A percentile compares a stretch with the other conserved stretches of the same genome.
Evolutionary conservation across 495 filamentous ascomycete genomes (phyloP).

Genomic region (Daldinia bambusicola): DNA sequence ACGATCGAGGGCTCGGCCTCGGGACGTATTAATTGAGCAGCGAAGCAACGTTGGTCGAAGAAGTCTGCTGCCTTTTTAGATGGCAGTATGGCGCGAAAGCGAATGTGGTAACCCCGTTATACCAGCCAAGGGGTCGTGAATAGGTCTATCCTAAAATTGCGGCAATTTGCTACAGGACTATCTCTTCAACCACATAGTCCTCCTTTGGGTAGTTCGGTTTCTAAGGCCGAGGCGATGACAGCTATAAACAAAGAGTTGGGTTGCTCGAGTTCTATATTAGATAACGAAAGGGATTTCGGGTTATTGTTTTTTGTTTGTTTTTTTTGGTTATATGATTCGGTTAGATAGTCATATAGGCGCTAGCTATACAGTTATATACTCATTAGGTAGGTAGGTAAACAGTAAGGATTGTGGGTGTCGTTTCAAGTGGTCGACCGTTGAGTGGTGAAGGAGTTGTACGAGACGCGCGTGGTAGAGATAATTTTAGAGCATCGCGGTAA

Average conservation of each 20-base stretch:
- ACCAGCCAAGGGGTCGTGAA: constrained; percentile 9
- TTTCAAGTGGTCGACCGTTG: constrained; percentile 29
- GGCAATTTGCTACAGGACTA: constrained; percentile 11
- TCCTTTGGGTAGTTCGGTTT: neutral
- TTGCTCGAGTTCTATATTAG: neutral
- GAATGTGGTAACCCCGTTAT: constrained; percentile 12
- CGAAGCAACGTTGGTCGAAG: constrained; percentile 1
- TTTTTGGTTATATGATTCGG: no score
- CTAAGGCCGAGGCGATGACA: neutral
- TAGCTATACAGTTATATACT: neutral
- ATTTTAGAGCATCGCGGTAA: neutral
- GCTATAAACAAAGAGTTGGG: neutral
- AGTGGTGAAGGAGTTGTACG: constrained; percentile 34
- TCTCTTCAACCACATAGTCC: constrained; percentile 33
- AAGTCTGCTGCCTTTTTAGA: neutral
- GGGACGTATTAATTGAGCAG: neutral
- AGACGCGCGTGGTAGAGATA: constrained; percentile 24
- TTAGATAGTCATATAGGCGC: no score
- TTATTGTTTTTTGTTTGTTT: no score
- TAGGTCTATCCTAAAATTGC: constrained; percentile 3
- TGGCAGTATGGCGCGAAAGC: constrained; percentile 7
- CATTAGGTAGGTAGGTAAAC: constrained; percentile 16
- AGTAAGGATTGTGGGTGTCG: constrained; percentile 37
- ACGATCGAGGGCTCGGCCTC: constrained; percentile 19
- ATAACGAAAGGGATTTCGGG: neutral